Conservation (phyloP, 176 grass and related monocot species). For the Juncus inflexus region DNA sequence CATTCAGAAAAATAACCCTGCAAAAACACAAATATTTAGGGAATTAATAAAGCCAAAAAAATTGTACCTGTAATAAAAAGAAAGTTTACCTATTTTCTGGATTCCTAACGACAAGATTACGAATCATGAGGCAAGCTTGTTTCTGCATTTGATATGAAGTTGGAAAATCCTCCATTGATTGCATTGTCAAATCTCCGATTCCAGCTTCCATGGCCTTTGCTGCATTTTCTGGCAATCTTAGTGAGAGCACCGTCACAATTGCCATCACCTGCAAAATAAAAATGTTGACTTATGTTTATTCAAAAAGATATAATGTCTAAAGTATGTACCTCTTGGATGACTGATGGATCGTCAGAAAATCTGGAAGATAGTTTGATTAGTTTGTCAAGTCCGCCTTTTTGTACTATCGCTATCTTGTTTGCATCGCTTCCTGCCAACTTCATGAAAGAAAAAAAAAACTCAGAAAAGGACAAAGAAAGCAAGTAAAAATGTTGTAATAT, state of each 20-base stretch:
- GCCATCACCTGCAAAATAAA: slow-evolving; percentile 64
- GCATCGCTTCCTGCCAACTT: slow-evolving; percentile 83
- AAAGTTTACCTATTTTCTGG: slow-evolving; percentile 67
- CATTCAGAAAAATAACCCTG: slow-evolving; percentile 67
- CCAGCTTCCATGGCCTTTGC: slow-evolving; percentile 59
- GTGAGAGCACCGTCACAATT: slow-evolving; percentile 63
- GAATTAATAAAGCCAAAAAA: not conserved
- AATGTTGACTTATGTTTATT: not conserved
- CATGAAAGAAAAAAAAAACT: slow-evolving; percentile 27
- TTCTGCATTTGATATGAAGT: slow-evolving; percentile 63
- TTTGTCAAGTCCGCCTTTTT: slow-evolving; percentile 63
- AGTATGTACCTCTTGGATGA: slow-evolving; percentile 71
- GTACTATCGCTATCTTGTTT: slow-evolving; percentile 77
- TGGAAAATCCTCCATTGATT: slow-evolving; percentile 70
- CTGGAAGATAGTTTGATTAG: slow-evolving; percentile 56
- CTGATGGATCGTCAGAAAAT: slow-evolving; percentile 79
- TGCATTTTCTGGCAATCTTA: slow-evolving; percentile 83
- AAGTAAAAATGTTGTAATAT: slow-evolving; percentile 1
- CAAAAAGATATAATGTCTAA: too few relatives aligned
- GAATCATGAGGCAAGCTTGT: slow-evolving; percentile 94
- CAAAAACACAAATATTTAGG: not conserved
- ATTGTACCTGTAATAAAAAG: not conserved
- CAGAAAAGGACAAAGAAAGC: slow-evolving; percentile 17
- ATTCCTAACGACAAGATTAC: slow-evolving; percentile 90
- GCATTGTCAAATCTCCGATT: slow-evolving; percentile 55